Evolutionary conservation across 2,329 filamentous ascomycete genomes (phyloP), one percentile per base, ranked within the genome.

Genomic region (Phoma sp.): DNA sequence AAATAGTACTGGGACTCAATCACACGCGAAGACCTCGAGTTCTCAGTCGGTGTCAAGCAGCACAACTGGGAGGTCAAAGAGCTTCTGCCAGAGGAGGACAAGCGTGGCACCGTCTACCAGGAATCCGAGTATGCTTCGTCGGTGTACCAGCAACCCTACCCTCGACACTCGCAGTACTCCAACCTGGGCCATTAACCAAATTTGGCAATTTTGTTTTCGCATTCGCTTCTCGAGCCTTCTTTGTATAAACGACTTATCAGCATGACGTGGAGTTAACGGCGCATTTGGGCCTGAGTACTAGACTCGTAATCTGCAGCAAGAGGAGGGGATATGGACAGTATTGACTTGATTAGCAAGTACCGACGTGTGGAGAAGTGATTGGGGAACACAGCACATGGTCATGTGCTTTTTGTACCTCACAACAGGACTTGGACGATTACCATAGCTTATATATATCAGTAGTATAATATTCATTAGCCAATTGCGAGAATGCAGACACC

Each of bases 1-100:
- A 50, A 53, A 57, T 53, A 95, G 92, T 99, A 96, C 81, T 99
- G 95, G 95, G 95, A 99, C 73, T 97, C 93, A 14, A 99, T 99
- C 76, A 99, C 95, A 18, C 92, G 91, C 72, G 95, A 99, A 78
- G 95, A 99, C 75, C 88, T 99, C 62, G 95, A 99, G 74, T 99
- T 99, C 77, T 96, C 92, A 2, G 95, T 99, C 42, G 93, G 93
- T 61, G 92, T 92, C 54, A 91, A 93, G 75, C 90, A 91, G 78
- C 96, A 96, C 79, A 97, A 95, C 75, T 99, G 95, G 95, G 95
- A 99, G 73, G 90, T 98, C 72, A 98, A 98, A 80, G 93, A 98
- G 59, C 83, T 73, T 5, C 60, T 91, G 10, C 82, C 95, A 15
- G 85, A 88, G 37, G 91, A 95, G 61, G 91, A 95, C 51, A 90